Evolutionary conservation across 306 rosid genomes (phyloP).

Genomic region (Abrus precatorius): DNA sequence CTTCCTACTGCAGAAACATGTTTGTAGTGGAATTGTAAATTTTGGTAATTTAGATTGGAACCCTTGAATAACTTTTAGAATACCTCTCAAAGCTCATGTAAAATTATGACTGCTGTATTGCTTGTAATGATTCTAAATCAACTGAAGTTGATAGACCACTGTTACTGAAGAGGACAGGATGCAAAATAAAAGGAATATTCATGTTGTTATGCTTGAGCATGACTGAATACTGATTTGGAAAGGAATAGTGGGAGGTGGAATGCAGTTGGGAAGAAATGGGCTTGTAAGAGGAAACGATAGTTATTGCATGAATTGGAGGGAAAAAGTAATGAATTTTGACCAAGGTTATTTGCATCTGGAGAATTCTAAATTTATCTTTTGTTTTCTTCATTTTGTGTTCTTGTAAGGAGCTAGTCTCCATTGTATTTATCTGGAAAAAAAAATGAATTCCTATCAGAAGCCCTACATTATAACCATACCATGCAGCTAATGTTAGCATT

Average conservation of each 20-base stretch:
- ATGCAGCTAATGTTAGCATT: constrained; percentile 16
- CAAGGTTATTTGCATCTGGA: not conserved
- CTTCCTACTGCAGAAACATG: constrained; percentile 23
- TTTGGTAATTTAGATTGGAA: not conserved
- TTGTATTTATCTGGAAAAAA: not conserved
- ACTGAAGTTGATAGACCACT: constrained; percentile 21
- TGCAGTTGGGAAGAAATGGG: not conserved
- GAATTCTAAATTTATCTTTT: constrained; percentile 2
- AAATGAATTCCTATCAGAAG: not conserved
- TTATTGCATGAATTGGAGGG: constrained; percentile 1
- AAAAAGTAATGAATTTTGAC: not conserved
- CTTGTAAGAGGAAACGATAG: constrained; percentile 12
- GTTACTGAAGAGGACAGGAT: constrained; percentile 27
- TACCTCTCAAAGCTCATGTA: constrained; percentile 2
- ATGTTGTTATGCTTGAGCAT: not conserved
- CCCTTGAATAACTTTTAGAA: not conserved
- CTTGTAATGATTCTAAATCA: constrained; percentile 15
- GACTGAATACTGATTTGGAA: not conserved
- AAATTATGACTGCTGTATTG: constrained; percentile 1
- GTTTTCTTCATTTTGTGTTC: constrained; percentile 22
- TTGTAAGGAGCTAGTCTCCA: constrained; percentile 4
- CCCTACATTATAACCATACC: not conserved
- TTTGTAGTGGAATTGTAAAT: not conserved
- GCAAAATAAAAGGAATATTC: not conserved
- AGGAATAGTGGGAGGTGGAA: constrained; percentile 11